Conservation (phyloP, 164 flowering plant genomes). For the Magnolia kwangsiensis region DNA sequence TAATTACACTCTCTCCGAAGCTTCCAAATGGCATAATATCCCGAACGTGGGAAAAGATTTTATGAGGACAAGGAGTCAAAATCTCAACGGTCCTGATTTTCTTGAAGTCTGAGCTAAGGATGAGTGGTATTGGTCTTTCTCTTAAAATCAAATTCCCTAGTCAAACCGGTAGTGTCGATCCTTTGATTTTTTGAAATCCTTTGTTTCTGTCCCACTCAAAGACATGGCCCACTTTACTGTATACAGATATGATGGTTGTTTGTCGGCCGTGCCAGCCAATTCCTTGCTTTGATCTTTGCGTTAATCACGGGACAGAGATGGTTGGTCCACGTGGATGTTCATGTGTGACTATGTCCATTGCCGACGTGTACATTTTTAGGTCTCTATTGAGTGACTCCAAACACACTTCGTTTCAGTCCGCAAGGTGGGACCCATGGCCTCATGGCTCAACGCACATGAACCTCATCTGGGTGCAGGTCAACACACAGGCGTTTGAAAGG, state of each 20-base stretch:
- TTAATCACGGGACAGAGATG: neutral
- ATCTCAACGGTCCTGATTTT: constrained; percentile 8
- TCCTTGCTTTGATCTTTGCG: neutral
- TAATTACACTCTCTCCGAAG: constrained; percentile 1
- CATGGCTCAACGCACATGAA: too few relatives aligned
- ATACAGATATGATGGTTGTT: neutral
- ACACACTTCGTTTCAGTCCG: neutral
- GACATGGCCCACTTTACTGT: neutral
- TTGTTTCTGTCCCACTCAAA: constrained; percentile 2
- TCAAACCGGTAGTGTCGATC: neutral
- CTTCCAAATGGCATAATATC: constrained; percentile 2
- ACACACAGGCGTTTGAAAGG: too few relatives aligned
- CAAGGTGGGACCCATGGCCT: too few relatives aligned
- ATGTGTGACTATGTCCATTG: neutral
- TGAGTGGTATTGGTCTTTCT: neutral
- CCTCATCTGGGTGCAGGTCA: too few relatives aligned
- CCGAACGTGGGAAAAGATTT: neutral
- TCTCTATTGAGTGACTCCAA: neutral
- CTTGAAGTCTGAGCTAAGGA: constrained; percentile 1
- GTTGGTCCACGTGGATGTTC: neutral
- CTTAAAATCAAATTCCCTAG: neutral
- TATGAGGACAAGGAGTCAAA: neutral
- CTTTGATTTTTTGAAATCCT: neutral
- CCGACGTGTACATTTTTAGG: neutral
- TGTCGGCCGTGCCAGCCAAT: constrained; percentile 4